These are phyloP conservation scores for Penicillium sp. DNA, from an alignment of 2,329 filamentous ascomycete genomes.

Conservation along the genomic window DNA sequence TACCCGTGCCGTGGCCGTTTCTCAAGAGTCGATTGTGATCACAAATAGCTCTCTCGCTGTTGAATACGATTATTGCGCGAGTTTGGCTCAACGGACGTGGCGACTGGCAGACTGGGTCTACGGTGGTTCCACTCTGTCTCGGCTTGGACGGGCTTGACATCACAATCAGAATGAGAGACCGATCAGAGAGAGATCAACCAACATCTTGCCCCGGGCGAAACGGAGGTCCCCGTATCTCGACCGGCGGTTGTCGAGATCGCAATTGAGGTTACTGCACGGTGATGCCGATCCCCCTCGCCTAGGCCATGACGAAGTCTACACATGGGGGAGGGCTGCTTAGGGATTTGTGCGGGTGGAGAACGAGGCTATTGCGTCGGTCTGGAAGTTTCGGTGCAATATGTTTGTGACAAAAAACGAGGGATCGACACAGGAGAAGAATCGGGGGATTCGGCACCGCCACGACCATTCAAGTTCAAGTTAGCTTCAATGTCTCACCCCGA, in stretches of 20 bases:
- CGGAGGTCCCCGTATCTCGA: constrained; percentile 1
- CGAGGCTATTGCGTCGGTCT: neutral
- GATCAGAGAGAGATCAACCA: neutral
- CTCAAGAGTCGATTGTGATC: neutral
- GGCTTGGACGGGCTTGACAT: constrained; percentile 12
- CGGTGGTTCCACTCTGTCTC: constrained; percentile 15
- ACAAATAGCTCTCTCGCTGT: neutral
- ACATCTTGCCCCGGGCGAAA: neutral
- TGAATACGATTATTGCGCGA: neutral
- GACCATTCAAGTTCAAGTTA: neutral
- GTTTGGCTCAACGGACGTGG: constrained; percentile 7
- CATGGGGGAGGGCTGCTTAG: neutral
- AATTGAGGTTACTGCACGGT: neutral
- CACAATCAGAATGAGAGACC: constrained; percentile 5
- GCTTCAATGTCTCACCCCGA: neutral
- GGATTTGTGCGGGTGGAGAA: neutral
- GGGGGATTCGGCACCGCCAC: constrained; percentile 8
- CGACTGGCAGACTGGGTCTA: constrained; percentile 6
- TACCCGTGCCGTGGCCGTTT: neutral
- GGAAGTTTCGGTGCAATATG: constrained; percentile 10
- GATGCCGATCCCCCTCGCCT: neutral
- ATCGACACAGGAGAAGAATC: constrained; percentile 2
- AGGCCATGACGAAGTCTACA: neutral
- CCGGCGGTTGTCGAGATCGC: constrained; percentile 1
- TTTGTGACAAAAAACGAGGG: constrained; percentile 11